Conservation (phyloP, 352 stramenopile genomes). For the Blastocystis sp. region DNA sequence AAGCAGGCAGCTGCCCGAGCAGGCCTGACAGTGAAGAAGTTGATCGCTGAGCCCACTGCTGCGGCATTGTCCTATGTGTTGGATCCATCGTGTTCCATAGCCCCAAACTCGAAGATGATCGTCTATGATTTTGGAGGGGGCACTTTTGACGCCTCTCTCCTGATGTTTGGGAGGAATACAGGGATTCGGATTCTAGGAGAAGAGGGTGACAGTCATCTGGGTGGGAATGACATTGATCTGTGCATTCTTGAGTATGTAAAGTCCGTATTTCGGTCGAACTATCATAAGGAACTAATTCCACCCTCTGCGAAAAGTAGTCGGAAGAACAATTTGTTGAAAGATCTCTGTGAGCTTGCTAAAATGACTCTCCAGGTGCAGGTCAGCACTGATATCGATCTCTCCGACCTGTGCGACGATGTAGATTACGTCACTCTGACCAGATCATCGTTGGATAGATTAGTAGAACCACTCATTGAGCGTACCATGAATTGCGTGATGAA, state of each 20-base stretch:
- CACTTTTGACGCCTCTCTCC: not conserved
- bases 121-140: constrained; percentile 45
- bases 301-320: not conserved
- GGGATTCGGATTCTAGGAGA: not conserved
- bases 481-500: not conserved
- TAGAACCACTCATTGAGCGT: not conserved
- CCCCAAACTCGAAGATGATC: not conserved
- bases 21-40: constrained; percentile 10
- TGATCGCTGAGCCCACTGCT: constrained; percentile 1
- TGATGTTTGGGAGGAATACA: not conserved
- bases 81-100: not conserved
- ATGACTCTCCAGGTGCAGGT: not conserved
- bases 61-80: not conserved
- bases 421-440: not conserved
- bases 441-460: not conserved
- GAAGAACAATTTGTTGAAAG: not conserved
- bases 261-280: constrained; percentile 87
- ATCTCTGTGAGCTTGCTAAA: not conserved
- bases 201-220: constrained; percentile 66
- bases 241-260: constrained; percentile 84
- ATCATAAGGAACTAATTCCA: constrained; percentile 79
- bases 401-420: not conserved
- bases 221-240: constrained; percentile 71
- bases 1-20: not conserved
- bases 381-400: not conserved